Conservation (phyloP, 352 stramenopile species). For the Phytophthora boehmeriae region DNA sequence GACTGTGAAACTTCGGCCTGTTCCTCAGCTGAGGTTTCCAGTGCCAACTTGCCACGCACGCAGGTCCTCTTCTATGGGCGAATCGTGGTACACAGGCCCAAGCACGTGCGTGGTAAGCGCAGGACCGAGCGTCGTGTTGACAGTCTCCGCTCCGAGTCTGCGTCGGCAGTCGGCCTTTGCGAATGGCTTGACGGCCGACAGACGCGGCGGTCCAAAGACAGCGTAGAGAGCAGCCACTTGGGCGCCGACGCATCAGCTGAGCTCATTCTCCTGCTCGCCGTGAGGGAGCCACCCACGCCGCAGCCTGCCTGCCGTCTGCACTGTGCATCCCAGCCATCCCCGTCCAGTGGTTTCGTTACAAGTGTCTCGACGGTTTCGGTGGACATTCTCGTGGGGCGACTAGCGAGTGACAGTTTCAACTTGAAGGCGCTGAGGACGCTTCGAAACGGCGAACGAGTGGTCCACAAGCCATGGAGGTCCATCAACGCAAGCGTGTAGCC, state of each 20-base stretch:
- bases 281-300: neutral
- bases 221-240: conserved; percentile 27
- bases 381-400: neutral
- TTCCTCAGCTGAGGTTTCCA: too few relatives aligned
- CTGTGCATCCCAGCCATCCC: neutral
- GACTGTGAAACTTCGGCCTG: too few relatives aligned
- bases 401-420: neutral
- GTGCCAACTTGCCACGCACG: neutral
- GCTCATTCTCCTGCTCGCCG: conserved; percentile 28
- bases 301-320: neutral
- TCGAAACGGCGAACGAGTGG: conserved; percentile 5
- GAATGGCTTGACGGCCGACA: conserved; percentile 10
- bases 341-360: neutral
- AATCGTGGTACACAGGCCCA: neutral
- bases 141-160: too few relatives aligned
- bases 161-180: too few relatives aligned
- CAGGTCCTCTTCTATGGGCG: neutral
- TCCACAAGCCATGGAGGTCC: conserved; percentile 28
- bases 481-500: conserved; percentile 38
- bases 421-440: neutral
- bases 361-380: neutral
- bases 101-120: conserved; percentile 39
- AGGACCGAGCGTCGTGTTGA: conserved; percentile 29
- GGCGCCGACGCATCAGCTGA: conserved; percentile 18
- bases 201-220: conserved; percentile 21